A percentile compares a stretch with the other conserved stretches of the same genome.
Conservation (phyloP, 345 rosid genomes). For the Eucalyptus cladocalyx region DNA sequence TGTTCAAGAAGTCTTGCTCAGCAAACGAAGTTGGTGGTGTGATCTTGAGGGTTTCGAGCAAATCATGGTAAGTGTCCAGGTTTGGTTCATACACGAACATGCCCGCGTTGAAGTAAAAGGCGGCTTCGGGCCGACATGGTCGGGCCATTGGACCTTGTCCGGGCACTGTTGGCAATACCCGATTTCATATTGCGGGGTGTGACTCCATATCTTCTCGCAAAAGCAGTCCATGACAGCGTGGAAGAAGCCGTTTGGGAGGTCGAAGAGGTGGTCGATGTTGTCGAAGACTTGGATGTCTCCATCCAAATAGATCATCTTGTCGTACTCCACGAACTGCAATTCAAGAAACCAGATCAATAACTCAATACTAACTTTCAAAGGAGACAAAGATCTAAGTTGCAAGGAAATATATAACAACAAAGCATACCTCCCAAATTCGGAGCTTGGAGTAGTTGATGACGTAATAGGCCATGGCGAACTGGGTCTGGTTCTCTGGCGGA, state of each 20-base stretch:
- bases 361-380: neutral
- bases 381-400: too few relatives aligned
- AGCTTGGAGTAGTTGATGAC: conserved; percentile 36
- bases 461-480: neutral
- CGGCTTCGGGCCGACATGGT: conserved; percentile 5
- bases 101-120: conserved; percentile 39
- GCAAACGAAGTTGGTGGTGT: conserved; percentile 35
- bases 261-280: conserved; percentile 25
- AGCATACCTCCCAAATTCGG: conserved; percentile 25
- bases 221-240: conserved; percentile 39
- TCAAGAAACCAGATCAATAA: neutral
- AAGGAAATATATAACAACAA: neutral
- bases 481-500: conserved; percentile 6
- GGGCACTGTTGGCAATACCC: conserved; percentile 48
- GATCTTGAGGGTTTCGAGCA: conserved; percentile 8
- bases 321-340: conserved; percentile 18
- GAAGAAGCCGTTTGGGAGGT: conserved; percentile 9
- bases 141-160: neutral
- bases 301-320: conserved; percentile 25
- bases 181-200: conserved; percentile 18
- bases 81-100: conserved; percentile 28
- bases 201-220: conserved; percentile 35
- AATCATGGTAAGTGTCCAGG: conserved; percentile 5
- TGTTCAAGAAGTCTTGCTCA: conserved; percentile 40
- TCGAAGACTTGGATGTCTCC: conserved; percentile 29